A percentile compares a stretch with the other conserved stretches of the same genome.
These are phyloP conservation scores for Rhodotorula taiwanensis DNA, from an alignment of 768 basidiomycete genomes.

Conservation along the genomic window DNA sequence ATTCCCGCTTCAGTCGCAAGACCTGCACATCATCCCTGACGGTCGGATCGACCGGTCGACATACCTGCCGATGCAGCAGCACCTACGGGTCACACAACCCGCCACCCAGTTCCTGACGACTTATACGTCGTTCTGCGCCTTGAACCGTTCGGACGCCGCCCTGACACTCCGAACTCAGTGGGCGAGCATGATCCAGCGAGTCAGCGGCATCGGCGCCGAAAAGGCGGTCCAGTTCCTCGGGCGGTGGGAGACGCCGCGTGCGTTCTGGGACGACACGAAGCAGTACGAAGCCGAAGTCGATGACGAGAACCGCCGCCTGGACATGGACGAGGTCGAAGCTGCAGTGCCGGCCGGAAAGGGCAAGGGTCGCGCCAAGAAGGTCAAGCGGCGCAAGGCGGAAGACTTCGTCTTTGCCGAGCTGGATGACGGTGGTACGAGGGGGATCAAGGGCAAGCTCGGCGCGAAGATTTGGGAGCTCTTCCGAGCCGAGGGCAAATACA, in stretches of 20 bases:
- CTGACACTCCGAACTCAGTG: slow-evolving; percentile 42
- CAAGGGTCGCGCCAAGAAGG: slow-evolving; percentile 11
- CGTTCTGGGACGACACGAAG: slow-evolving; percentile 17
- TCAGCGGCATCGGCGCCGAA: slow-evolving; percentile 46
- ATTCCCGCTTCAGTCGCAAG: too few relatives aligned
- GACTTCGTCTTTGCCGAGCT: slow-evolving; percentile 24
- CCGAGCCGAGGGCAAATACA: slow-evolving; percentile 8
- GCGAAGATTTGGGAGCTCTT: slow-evolving; percentile 24
- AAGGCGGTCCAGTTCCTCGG: slow-evolving; percentile 44
- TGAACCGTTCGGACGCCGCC: slow-evolving; percentile 44
- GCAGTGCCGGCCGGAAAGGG: not conserved
- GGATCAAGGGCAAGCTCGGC: slow-evolving; percentile 28
- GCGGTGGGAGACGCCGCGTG: slow-evolving; percentile 42
- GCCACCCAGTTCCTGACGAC: slow-evolving; percentile 39
- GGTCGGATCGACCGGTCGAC: slow-evolving; percentile 41
- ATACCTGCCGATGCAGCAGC: slow-evolving; percentile 42
- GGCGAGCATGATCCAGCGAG: slow-evolving; percentile 45
- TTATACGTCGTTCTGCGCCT: slow-evolving; percentile 42
- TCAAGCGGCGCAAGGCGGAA: slow-evolving; percentile 17
- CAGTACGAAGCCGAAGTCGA: slow-evolving; percentile 9
- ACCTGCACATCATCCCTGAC: slow-evolving; percentile 44
- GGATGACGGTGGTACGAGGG: slow-evolving; percentile 9
- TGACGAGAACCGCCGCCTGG: slow-evolving; percentile 5
- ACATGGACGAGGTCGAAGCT: not conserved
- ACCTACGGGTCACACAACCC: slow-evolving; percentile 30